Evolutionary conservation across 768 basidiomycete genomes (phyloP).

Genomic region (Coprinopsis marcescibilis): DNA sequence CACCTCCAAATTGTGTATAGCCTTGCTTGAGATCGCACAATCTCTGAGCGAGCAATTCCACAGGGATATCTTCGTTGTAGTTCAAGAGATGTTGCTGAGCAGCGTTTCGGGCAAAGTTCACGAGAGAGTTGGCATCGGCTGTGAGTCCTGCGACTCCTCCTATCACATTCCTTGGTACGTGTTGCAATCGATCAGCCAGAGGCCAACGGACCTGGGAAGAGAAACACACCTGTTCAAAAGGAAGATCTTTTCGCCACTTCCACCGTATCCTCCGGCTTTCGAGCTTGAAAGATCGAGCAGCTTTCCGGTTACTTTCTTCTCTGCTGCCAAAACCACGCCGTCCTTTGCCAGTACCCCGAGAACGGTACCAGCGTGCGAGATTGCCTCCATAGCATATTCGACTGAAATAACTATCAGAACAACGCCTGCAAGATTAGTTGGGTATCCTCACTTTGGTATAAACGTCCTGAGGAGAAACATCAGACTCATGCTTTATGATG

Average conservation of each 20-base stretch:
- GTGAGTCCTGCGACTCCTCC: constrained; percentile 94
- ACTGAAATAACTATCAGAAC: constrained; percentile 41
- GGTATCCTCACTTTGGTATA: constrained; percentile 81
- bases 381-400: constrained; percentile 99
- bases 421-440: neutral
- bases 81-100: constrained; percentile 84
- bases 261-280: constrained; percentile 88
- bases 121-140: constrained; percentile 94
- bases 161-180: constrained; percentile 73
- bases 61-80: constrained; percentile 98
- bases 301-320: constrained; percentile 99
- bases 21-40: constrained; percentile 98
- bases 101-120: constrained; percentile 88
- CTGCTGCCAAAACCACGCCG: constrained; percentile 86
- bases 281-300: constrained; percentile 84
- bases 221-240: constrained; percentile 77
- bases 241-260: constrained; percentile 98
- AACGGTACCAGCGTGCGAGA: constrained; percentile 92
- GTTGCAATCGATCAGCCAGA: neutral
- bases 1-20: constrained; percentile 95
- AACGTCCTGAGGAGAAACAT: constrained; percentile 56
- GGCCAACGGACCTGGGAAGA: neutral
- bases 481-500: constrained; percentile 5
- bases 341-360: constrained; percentile 89
- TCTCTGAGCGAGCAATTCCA: constrained; percentile 89